These are phyloP conservation scores for Violaceomyces palustris DNA, from an alignment of 1,284 basidiomycete species.

Conservation along the genomic window DNA sequence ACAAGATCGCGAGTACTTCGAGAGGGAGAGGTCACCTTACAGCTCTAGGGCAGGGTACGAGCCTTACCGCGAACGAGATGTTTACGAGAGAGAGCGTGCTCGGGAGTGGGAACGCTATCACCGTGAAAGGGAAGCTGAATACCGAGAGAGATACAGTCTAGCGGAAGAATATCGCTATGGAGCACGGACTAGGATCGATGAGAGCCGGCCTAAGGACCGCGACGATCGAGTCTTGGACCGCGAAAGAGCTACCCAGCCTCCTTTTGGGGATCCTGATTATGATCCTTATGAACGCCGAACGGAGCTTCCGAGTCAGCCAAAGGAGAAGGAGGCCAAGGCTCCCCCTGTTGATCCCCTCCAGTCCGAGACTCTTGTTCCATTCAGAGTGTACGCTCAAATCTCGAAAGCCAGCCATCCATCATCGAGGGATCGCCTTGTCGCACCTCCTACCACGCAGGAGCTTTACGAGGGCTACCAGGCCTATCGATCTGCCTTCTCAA, in stretches of 20 bases:
- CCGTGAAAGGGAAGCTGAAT: slow-evolving; percentile 18
- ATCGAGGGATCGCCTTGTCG: slow-evolving; percentile 22
- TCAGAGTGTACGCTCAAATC: slow-evolving; percentile 35
- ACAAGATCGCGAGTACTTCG: slow-evolving; percentile 22
- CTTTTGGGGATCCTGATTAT: slow-evolving; percentile 8
- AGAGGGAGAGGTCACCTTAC: slow-evolving; percentile 8
- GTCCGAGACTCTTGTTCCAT: slow-evolving; percentile 26
- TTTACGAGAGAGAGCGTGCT: slow-evolving; percentile 17
- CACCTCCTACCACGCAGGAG: slow-evolving; percentile 25
- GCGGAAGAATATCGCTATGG: slow-evolving; percentile 24
- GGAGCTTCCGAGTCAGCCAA: slow-evolving; percentile 1
- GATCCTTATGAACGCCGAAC: slow-evolving; percentile 15
- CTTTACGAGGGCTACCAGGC: slow-evolving; percentile 41
- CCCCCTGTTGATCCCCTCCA: slow-evolving; percentile 23
- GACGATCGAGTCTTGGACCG: slow-evolving; percentile 11
- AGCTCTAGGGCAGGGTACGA: slow-evolving; percentile 16
- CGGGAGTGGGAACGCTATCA: slow-evolving; percentile 28
- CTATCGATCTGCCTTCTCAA: slow-evolving; percentile 36
- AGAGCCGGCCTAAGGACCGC: slow-evolving; percentile 7
- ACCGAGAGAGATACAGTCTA: slow-evolving; percentile 11
- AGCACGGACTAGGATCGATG: slow-evolving; percentile 17
- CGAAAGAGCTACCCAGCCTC: slow-evolving; percentile 10
- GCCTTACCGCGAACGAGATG: slow-evolving; percentile 12
- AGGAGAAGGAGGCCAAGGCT: not conserved
- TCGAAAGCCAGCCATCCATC: slow-evolving; percentile 26